Evolutionary conservation across 2,329 filamentous ascomycete species (phyloP).

Genomic region (Talaromyces verruculosus): DNA sequence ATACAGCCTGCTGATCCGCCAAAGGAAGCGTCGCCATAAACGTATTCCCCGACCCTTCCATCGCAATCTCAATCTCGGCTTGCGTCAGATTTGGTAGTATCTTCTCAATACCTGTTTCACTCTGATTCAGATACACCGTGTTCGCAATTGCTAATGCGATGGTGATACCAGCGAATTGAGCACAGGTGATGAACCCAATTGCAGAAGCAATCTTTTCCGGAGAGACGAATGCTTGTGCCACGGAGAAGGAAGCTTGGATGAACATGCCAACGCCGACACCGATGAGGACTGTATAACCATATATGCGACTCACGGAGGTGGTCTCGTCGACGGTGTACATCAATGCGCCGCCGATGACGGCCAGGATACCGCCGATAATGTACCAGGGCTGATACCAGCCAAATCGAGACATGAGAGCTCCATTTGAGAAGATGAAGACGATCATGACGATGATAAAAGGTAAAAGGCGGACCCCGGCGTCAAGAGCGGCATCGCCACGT

Average conservation of each 20-base stretch:
- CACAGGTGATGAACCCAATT: conserved; percentile 12
- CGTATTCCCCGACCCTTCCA: background rate
- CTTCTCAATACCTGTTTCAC: background rate
- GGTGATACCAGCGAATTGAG: conserved; percentile 6
- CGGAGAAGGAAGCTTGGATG: conserved; percentile 25
- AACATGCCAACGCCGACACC: conserved; percentile 27
- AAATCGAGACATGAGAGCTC: conserved; percentile 25
- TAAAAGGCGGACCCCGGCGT: conserved; percentile 31
- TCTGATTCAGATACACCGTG: background rate
- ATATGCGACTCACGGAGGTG: conserved; percentile 27
- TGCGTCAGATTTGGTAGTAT: background rate
- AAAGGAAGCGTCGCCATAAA: background rate
- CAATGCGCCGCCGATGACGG: conserved; percentile 27
- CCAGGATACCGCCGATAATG: conserved; percentile 27
- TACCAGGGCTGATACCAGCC: conserved; percentile 31
- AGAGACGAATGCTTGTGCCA: conserved; percentile 24
- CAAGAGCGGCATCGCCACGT: conserved; percentile 39
- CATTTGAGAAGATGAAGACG: conserved; percentile 20
- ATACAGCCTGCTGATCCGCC: background rate
- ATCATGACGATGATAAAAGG: conserved; percentile 29
- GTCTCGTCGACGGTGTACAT: conserved; percentile 24
- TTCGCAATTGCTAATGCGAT: conserved; percentile 12
- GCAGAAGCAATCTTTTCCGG: background rate
- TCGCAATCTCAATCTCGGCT: background rate
- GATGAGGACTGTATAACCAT: conserved; percentile 29